A percentile compares a stretch with the other conserved stretches of the same genome.
phyloP scores from a whole-genome alignment of 1,284 basidiomycete species.

The Ustilago sp. region DNA sequence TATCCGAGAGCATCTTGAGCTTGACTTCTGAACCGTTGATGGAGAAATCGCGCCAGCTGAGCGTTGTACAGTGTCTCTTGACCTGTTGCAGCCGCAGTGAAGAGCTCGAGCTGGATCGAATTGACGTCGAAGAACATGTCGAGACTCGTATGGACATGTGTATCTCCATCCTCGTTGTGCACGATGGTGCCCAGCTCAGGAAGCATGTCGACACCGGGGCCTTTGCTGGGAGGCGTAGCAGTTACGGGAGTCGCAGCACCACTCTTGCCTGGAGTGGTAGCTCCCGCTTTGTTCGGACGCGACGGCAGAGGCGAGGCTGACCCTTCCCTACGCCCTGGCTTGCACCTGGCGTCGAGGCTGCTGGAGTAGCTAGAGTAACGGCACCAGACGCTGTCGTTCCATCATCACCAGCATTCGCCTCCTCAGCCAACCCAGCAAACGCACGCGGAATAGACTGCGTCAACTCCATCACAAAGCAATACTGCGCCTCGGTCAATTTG shows the following conservation, averaged over 20 bases:
- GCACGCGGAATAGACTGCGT: slow-evolving; percentile 82
- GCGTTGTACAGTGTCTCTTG: slow-evolving; percentile 78
- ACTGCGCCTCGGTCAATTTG: slow-evolving; percentile 90
- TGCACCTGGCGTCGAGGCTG: slow-evolving; percentile 4
- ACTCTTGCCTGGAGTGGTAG: slow-evolving; percentile 20
- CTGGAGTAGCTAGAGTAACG: not conserved
- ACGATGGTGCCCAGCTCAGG: slow-evolving; percentile 72
- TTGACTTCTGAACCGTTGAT: slow-evolving; percentile 83
- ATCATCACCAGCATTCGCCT: slow-evolving; percentile 66
- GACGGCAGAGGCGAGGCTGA: slow-evolving; percentile 18
- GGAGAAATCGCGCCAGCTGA: slow-evolving; percentile 86
- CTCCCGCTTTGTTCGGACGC: slow-evolving; percentile 9
- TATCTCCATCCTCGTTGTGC: slow-evolving; percentile 49
- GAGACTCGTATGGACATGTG: slow-evolving; percentile 72
- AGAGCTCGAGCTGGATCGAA: slow-evolving; percentile 90
- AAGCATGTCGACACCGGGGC: slow-evolving; percentile 71
- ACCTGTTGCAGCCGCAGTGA: slow-evolving; percentile 77
- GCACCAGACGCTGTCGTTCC: slow-evolving; percentile 39
- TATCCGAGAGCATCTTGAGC: slow-evolving; percentile 85
- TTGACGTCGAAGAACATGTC: slow-evolving; percentile 83
- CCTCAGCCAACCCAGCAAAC: slow-evolving; percentile 67
- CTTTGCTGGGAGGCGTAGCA: slow-evolving; percentile 28
- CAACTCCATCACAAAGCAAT: slow-evolving; percentile 80
- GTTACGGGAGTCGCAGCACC: slow-evolving; percentile 13
- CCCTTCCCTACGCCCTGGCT: slow-evolving; percentile 15